These are phyloP conservation scores for Euphorbia tirucalli DNA, from an alignment of 345 rosid species.

Conservation along the genomic window DNA sequence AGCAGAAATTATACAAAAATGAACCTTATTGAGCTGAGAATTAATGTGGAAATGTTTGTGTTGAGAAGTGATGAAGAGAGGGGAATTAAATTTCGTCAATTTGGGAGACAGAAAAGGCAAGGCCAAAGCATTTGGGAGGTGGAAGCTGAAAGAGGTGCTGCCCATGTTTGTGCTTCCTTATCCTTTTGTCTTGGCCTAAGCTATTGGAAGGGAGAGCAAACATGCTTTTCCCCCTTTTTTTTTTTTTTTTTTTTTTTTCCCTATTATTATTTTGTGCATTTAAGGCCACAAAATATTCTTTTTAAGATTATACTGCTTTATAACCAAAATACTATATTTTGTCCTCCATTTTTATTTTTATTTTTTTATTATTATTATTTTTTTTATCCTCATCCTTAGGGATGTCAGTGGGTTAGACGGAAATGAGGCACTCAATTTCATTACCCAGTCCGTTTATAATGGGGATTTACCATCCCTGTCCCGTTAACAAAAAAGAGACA, in stretches of 20 bases:
- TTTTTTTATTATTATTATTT: too few relatives aligned
- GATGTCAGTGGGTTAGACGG: too few relatives aligned
- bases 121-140: conserved; percentile 30
- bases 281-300: conserved; percentile 9
- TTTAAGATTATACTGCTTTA: background rate
- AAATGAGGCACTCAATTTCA: too few relatives aligned
- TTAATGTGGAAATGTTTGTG: conserved; percentile 21
- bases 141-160: conserved; percentile 33
- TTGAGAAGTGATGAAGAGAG: conserved; percentile 27
- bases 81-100: conserved; percentile 21
- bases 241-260: too few relatives aligned
- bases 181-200: too few relatives aligned
- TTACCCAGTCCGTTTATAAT: too few relatives aligned
- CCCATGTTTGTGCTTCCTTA: conserved; percentile 25
- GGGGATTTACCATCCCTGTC: too few relatives aligned
- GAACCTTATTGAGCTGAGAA: conserved; percentile 35
- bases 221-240: too few relatives aligned
- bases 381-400: too few relatives aligned
- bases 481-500: too few relatives aligned
- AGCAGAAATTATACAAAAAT: background rate
- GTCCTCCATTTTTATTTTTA: background rate
- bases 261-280: background rate
- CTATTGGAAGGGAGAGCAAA: too few relatives aligned
- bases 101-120: conserved; percentile 33
- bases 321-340: background rate